A percentile compares a stretch with the other conserved stretches of the same genome.
Conservation (phyloP, 371 early-diverging fungal species). For the Mortierella sp. region DNA sequence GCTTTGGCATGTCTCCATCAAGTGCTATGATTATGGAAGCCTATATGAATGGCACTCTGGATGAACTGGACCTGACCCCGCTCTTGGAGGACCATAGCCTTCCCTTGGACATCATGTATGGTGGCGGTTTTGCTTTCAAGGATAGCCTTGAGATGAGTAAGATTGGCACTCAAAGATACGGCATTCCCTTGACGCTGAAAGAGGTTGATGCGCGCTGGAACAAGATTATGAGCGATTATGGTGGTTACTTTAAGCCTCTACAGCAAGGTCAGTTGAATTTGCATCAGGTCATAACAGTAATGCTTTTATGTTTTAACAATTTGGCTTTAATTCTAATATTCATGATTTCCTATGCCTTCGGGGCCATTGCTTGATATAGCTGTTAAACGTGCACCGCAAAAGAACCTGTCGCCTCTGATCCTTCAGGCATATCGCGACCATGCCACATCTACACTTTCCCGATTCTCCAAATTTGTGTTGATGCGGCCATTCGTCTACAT, state of each 20-base stretch:
- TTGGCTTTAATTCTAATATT: not conserved
- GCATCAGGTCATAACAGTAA: not conserved
- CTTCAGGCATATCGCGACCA: slow-evolving; percentile 17
- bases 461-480: slow-evolving; percentile 13
- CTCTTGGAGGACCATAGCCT: not conserved
- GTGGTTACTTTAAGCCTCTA: slow-evolving; percentile 15
- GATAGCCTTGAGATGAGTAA: not conserved
- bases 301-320: not conserved
- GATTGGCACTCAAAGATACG: not conserved
- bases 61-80: not conserved
- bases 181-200: slow-evolving; percentile 21
- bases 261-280: slow-evolving; percentile 30
- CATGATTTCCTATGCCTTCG: not conserved
- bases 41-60: not conserved
- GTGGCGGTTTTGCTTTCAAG: slow-evolving; percentile 13
- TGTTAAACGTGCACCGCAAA: not conserved
- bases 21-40: slow-evolving; percentile 6
- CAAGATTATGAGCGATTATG: slow-evolving; percentile 1
- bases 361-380: not conserved
- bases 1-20: not conserved
- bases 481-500: slow-evolving; percentile 38
- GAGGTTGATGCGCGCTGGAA: slow-evolving; percentile 34
- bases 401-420: slow-evolving; percentile 19
- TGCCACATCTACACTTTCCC: not conserved
- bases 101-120: not conserved